Evolutionary conservation across 257 asterid genomes (phyloP), one percentile per base, ranked within the genome.

Genomic region (Solanum verrucosum): DNA sequence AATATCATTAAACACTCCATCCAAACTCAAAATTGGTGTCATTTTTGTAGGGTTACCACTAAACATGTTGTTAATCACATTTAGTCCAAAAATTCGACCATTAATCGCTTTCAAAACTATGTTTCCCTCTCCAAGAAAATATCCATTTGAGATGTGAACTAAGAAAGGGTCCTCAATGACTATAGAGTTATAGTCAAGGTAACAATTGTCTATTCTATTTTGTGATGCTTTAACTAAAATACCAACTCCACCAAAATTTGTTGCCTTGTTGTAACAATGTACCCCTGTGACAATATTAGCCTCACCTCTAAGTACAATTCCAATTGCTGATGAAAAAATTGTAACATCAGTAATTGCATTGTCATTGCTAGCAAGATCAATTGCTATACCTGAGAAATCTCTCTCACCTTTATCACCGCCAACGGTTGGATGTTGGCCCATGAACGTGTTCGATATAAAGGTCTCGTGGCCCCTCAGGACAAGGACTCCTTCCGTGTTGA

Each of bases 241-340:
- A 5, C 98, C 95, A 6, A 91, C 88, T 4, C 98, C 96, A 18
- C 95, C 95, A 46, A 91, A 93, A 65, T 9, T 70, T 4, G 93
- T 83, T 4, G 98, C 98, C 90, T 95, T 93, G 90, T 93, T 93
- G 27, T 95, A 92, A 34, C 96, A 95, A 72, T 93, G 98, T 0
- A 91, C 95, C 20, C 93, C 92, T 7, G 90, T 92, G 37, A 93
- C 46, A 5, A 93, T 90, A 33, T 93, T 94, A 18, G 96, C 96
- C 33, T 89, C 90, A 13, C 95, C 96, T 13, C 92, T 34, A 5
- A 93, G 87, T 25, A 88, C 38, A 33, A 94, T 90, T 13, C 96
- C 96, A 15, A 84, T 88, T 13, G 89, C 92, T 7, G 95, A 95
- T 2, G 95, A 93, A 89, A 94, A 93, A 6, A 94, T 90, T 2